Base-by-base conservation (phyloP, 2,329 filamentous ascomycete species). In the Didymella arachidicola region DNA sequence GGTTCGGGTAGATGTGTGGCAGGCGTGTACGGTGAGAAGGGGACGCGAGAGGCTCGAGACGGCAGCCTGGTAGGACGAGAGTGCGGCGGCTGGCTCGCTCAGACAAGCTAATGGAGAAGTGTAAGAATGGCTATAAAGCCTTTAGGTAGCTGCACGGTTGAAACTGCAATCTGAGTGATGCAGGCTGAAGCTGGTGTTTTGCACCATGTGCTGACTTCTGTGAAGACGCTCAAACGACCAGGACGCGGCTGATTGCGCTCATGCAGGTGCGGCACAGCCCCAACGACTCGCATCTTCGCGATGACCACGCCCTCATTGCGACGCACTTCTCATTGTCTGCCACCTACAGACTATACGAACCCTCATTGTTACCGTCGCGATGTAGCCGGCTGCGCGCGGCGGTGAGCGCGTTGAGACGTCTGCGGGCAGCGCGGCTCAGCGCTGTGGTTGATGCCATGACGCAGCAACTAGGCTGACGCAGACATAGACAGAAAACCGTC, bases 61-160 rank as follows among this genome's bases (percentile, higher is more conserved):
- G 32, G 42, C 42, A 53, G 50, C 42, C 41, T 53, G 25, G 29
- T 27, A 53, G 41, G 30, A 46, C n/a, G 50, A 36, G 49, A 44
- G 42, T 19, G 42, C 29, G 41, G 50, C 29, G 34, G 25, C 50
- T 45, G 30, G 49, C 42, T 53, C 41, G 3, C 41, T 43, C 1
- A 43, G 41, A 12, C 18, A 12, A 42, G 19, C 39, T 42, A 12
- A 43, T 16, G 8, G 41, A 14, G 41, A 43, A 22, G 41, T 10
- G 22, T 27, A 26, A 19, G 22, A 43, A 43, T 43, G 41, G 41
- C 11, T 43, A 43, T 11, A 43, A 8, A 25, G 41, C 39, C 36
- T 11, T 22, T n/a, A 10, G 30, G 32, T 45, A 53, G 50, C 19
- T 32, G 32, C 32, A 36, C 29, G 22, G 3, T 42, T 22, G 22